Percentiles rank a stretch among this genome's conserved stretches.
These are phyloP conservation scores for Fabrea salina DNA, from an alignment of 169 alveolate genomes.

Conservation along the genomic window DNA sequence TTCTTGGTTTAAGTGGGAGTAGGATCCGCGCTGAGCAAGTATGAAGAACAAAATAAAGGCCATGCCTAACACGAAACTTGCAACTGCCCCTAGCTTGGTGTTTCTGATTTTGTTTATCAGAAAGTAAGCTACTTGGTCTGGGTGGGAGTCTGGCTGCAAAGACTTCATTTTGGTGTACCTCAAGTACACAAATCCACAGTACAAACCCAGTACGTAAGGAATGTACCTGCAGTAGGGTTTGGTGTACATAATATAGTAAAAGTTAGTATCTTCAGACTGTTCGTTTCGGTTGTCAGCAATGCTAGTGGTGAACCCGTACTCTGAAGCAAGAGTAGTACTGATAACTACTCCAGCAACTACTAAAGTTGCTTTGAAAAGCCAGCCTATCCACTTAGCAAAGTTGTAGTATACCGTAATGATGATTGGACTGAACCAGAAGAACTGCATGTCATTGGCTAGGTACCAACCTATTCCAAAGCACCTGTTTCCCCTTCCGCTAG, in stretches of 20 bases:
- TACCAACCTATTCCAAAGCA: slow-evolving; percentile 55
- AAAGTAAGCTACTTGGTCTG: background rate
- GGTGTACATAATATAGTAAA: background rate
- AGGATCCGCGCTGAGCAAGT: background rate
- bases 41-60: background rate
- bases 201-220: slow-evolving; percentile 24
- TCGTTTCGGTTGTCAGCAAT: background rate
- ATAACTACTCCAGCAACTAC: background rate
- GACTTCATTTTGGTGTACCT: background rate
- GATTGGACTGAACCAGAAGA: slow-evolving; percentile 32
- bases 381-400: background rate
- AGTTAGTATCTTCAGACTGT: background rate
- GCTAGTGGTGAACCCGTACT: background rate
- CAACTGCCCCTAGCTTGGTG: background rate
- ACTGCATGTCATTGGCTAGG: slow-evolving; percentile 54
- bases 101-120: background rate
- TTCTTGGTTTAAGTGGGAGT: background rate
- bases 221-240: slow-evolving; percentile 7
- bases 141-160: background rate
- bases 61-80: background rate
- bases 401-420: slow-evolving; percentile 28
- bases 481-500: slow-evolving; percentile 30
- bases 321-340: background rate
- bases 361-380: background rate
- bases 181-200: slow-evolving; percentile 1